Conservation (phyloP, 805 yeast species). For the Maudiozyma pseudohumilis region DNA sequence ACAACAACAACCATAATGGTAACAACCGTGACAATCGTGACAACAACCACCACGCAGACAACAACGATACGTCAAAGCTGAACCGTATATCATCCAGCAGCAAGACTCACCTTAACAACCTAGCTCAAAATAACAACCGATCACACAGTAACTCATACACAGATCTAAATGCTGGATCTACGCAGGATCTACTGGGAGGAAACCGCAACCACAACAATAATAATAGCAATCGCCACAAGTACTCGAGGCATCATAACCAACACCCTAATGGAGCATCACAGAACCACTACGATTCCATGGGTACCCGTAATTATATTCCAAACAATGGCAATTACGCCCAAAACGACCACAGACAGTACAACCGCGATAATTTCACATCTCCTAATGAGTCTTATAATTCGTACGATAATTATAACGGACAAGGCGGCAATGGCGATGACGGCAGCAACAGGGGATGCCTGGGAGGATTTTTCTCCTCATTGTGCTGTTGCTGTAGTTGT, state of each 20-base stretch:
- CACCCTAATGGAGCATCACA: neutral
- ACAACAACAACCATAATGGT: conserved; percentile 3
- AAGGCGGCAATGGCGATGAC: neutral
- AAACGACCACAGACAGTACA: conserved; percentile 7
- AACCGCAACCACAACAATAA: neutral
- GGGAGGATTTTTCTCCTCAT: neutral
- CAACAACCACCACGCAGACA: neutral
- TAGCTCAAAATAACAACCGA: conserved; percentile 1
- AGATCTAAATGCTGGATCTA: conserved; percentile 1
- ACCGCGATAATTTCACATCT: conserved; percentile 3
- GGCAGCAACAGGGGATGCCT: neutral
- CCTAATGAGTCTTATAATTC: neutral
- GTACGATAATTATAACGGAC: neutral
- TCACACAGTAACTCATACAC: neutral
- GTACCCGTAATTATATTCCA: conserved; percentile 8
- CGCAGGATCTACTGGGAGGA: neutral
- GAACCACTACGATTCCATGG: conserved; percentile 23
- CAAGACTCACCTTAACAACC: conserved; percentile 8
- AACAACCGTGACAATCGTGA: conserved; percentile 1
- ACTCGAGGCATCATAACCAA: neutral
- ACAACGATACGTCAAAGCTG: conserved; percentile 2
- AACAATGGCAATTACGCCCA: conserved; percentile 3
- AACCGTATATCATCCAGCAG: neutral
- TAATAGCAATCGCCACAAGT: neutral
- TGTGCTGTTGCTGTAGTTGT: conserved; percentile 13